phyloP scores from a whole-genome alignment of 2,329 filamentous ascomycete genomes.

The Huntiella abstrusa region DNA sequence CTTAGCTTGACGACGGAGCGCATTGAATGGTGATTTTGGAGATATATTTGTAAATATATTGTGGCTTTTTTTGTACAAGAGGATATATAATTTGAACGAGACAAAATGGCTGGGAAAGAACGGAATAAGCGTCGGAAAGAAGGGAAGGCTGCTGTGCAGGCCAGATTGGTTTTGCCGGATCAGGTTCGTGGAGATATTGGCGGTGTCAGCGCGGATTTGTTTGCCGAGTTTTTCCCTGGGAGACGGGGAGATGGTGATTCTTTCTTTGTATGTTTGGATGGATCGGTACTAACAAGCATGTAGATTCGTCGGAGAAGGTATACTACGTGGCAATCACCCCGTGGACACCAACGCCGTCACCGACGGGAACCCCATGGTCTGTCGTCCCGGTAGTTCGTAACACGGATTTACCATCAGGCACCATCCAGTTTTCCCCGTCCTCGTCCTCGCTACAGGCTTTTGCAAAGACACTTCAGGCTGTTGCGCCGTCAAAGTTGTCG shows the following conservation, averaged over 20 bases:
- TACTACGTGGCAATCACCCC: slow-evolving; percentile 55
- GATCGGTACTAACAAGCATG: slow-evolving; percentile 7
- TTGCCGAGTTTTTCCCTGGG: slow-evolving; percentile 56
- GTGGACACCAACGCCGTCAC: slow-evolving; percentile 41
- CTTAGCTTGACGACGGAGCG: no score
- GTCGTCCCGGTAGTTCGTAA: slow-evolving; percentile 57
- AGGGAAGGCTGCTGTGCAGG: slow-evolving; percentile 59
- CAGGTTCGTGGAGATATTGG: slow-evolving; percentile 72
- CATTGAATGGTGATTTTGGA: no score
- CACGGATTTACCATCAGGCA: slow-evolving; percentile 50
- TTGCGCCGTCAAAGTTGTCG: slow-evolving; percentile 57
- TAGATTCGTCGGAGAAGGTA: slow-evolving; percentile 20
- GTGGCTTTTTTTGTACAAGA: background rate
- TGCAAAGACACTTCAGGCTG: slow-evolving; percentile 49
- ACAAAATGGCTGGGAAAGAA: slow-evolving; percentile 4
- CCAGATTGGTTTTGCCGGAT: slow-evolving; percentile 67
- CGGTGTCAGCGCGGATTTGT: slow-evolving; percentile 71
- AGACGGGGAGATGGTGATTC: slow-evolving; percentile 2
- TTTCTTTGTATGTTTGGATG: slow-evolving; percentile 8
- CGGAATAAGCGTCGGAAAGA: slow-evolving; percentile 15
- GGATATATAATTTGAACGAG: background rate
- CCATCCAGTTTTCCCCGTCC: slow-evolving; percentile 57
- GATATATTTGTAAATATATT: no score
- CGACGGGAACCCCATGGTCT: slow-evolving; percentile 58
- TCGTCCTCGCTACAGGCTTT: slow-evolving; percentile 65